Percentiles rank a stretch among this genome's conserved stretches.
phyloP scores from a whole-genome alignment of 345 rosid species.

The Ceriops tagal region DNA sequence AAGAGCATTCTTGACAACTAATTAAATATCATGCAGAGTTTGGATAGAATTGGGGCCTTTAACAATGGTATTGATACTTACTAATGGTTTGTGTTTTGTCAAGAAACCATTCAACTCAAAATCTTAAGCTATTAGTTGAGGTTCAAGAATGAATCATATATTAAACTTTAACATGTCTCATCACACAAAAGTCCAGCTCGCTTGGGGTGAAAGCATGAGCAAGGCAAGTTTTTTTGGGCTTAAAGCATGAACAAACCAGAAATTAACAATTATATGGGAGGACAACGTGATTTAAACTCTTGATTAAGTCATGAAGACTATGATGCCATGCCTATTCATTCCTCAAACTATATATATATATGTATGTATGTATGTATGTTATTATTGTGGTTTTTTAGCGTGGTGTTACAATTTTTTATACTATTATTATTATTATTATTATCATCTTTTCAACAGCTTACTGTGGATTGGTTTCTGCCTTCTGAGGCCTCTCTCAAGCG shows the following conservation, averaged over 20 bases:
- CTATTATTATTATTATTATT: no score
- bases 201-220: no score
- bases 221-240: no score
- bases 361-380: conserved; percentile 3
- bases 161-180: no score
- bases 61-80: background rate
- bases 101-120: background rate
- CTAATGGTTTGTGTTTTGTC: background rate
- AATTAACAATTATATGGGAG: no score
- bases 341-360: conserved; percentile 10
- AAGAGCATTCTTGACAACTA: conserved; percentile 1
- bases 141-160: no score
- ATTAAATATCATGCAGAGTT: background rate
- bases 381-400: background rate
- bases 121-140: no score
- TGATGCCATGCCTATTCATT: background rate
- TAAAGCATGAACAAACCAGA: no score
- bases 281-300: no score
- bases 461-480: conserved; percentile 80
- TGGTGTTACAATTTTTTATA: no score
- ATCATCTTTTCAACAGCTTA: conserved; percentile 49
- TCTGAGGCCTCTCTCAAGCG: conserved; percentile 92
- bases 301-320: no score
- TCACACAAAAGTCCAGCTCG: no score
- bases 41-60: background rate